These are phyloP conservation scores for Euphorbia peplus DNA, from an alignment of 345 rosid species.

Conservation along the genomic window DNA sequence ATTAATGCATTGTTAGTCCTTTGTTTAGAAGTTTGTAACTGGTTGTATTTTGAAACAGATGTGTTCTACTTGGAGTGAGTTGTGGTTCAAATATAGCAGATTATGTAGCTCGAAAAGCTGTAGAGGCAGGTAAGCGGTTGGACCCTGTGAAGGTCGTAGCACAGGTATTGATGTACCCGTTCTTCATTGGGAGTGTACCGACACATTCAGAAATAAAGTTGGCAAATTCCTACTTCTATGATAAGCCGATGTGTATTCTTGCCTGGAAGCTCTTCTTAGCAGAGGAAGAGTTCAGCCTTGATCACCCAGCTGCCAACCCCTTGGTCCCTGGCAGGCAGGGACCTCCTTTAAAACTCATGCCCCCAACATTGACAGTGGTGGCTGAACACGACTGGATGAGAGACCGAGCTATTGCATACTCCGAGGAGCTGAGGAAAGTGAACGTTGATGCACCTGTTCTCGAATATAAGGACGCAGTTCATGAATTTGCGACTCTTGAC, in stretches of 20 bases:
- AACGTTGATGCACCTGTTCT: constrained; percentile 86
- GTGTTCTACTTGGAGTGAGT: constrained; percentile 88
- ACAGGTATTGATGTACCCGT: constrained; percentile 91
- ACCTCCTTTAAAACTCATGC: constrained; percentile 84
- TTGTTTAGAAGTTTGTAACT: background rate
- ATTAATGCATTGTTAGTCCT: background rate
- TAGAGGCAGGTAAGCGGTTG: constrained; percentile 61
- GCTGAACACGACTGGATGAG: constrained; percentile 99
- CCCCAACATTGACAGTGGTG: constrained; percentile 86
- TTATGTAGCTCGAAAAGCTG: constrained; percentile 71
- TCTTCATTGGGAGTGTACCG: constrained; percentile 73
- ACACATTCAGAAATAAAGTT: constrained; percentile 81
- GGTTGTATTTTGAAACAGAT: constrained; percentile 42
- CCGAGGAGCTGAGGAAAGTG: constrained; percentile 79
- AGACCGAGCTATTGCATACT: constrained; percentile 91
- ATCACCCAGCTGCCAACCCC: constrained; percentile 88
- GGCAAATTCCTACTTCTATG: constrained; percentile 87
- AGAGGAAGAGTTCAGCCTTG: constrained; percentile 66
- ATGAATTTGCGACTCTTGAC: constrained; percentile 92
- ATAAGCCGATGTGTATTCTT: constrained; percentile 69
- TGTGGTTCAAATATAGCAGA: constrained; percentile 90
- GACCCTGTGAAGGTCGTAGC: constrained; percentile 92
- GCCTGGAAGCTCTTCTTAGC: constrained; percentile 91
- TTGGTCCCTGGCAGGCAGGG: constrained; percentile 62
- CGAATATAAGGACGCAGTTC: constrained; percentile 92